Base-by-base conservation (phyloP, 257 asterid genomes). In the Petunia axillaris region DNA sequence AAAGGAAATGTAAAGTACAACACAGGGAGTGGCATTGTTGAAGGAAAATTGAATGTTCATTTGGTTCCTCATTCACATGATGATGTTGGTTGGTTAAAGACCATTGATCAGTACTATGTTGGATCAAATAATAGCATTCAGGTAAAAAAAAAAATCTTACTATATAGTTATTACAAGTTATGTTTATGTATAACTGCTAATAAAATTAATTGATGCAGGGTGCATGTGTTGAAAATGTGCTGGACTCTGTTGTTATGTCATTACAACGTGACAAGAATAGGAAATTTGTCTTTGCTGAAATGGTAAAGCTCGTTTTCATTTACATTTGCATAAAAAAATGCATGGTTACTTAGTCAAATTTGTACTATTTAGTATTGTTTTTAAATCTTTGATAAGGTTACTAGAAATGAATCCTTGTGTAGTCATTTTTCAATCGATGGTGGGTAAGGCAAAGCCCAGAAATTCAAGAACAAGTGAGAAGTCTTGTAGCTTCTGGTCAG, bases 1-100 rank as follows among this genome's bases (percentile, higher is more conserved):
- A 85, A 79, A 35, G 90, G 90, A 57, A 83, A 87, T 83, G 63
- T 63, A 8, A 84, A 82, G 46, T 94, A 91, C 80, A 80, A 88
- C 9, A 94, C 97, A 86, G 89, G 88, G 39, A 79, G 88, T 85
- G 89, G 90, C 38, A 82, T 88, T 86, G 92, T 90, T 64, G 91
- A 85, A 75, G 91, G 91, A 40, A 94, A 91, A 85, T 70, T 94
- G 93, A 94, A 94, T 83, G 98, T 94, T 68, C 97, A 94, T 79
- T 87, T 94, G 88, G 98, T 93, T 85, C 86, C 98, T 76, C 98
- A 94, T 82, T 83, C 97, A 7, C 98, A 94, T 54, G 97, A 94
- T 81, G 98, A 94, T 81, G 97, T 94, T 77, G 98, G 98, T 37
- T 94, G 98, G 98, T 92, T 94, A 68, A 94, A 94, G 86, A 94